Evolutionary conservation across 805 yeast genomes (phyloP), one percentile per base, ranked within the genome.

Genomic region (Nakazawaea siamensis): DNA sequence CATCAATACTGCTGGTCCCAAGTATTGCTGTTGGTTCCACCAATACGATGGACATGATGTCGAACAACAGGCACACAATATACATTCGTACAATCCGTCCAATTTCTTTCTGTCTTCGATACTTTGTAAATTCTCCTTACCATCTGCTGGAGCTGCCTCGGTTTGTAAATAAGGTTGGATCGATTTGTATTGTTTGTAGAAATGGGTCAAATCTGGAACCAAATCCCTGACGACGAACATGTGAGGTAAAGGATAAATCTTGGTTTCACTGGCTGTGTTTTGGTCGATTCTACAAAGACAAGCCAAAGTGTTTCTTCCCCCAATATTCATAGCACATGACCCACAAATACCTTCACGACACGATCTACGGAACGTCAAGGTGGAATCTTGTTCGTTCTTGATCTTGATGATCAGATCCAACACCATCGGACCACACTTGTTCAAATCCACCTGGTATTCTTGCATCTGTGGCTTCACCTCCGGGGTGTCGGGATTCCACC

Each of bases 311-410:
- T 92, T 92, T 60, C 82, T 73, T 49, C 98, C 98, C 46, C 94
- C 95, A 60, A 92, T 92, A 71, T 92, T 92, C 98, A 92, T 92
- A 48, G 98, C 98, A 70, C 98, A 92, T 5, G 97, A 90, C 38
- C 98, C 98, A 70, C 98, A 92, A 48, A 92, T 92, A 52, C 98
- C 98, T 68, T 92, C 98, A 69, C 98, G 86, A 68, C 98, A 92
- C 29, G 97, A 87, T 65, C 98, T 80, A 69, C 98, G 80, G 65
- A 92, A 84, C 4, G 98, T 92, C 57, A 92, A 74, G 21, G 97
- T 84, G 31, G 97, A 62, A 60, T 92, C 98, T 63, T 86, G 94
- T 65, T 92, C 98, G 61, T 90, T 87, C 64, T 92, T 92, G 63
- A 92, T 87, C 65, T 88, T 88, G 47, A 92, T 62, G 41, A 92